Evolutionary conservation across 2,329 filamentous ascomycete genomes (phyloP).

Genomic region (Hypoxylon sp.): DNA sequence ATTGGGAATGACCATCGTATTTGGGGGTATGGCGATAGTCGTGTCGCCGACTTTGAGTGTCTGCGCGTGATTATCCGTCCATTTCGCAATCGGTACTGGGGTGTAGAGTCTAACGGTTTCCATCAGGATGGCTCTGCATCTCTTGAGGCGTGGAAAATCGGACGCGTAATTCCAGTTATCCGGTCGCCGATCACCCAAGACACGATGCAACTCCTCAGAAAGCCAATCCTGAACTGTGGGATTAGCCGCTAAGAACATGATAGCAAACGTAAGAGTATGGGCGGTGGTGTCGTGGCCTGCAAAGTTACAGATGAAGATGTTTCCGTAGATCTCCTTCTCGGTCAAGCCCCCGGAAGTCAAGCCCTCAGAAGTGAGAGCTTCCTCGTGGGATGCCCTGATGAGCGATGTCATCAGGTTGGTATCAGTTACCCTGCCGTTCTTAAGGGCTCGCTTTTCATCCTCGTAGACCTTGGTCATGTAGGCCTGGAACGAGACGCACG

Average conservation of each 20-base stretch:
- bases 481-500: conserved; percentile 39
- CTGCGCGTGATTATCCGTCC: conserved; percentile 31
- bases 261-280: conserved; percentile 50
- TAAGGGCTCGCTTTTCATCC: conserved; percentile 23
- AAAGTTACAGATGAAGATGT: conserved; percentile 61
- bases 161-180: conserved; percentile 51
- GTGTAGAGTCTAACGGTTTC: conserved; percentile 57
- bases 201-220: conserved; percentile 52
- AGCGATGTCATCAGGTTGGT: conserved; percentile 16
- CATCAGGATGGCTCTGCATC: conserved; percentile 55
- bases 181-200: conserved; percentile 37
- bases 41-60: conserved; percentile 35
- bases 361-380: not conserved
- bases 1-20: conserved; percentile 43
- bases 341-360: conserved; percentile 45
- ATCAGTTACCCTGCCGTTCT: not conserved
- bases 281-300: conserved; percentile 64
- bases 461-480: conserved; percentile 47
- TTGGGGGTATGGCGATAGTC: conserved; percentile 39
- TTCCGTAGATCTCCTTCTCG: conserved; percentile 60
- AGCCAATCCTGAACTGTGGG: conserved; percentile 60
- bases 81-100: conserved; percentile 46
- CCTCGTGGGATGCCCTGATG: conserved; percentile 35
- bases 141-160: conserved; percentile 54
- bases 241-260: conserved; percentile 56